Evolutionary conservation across 2,329 filamentous ascomycete genomes (phyloP).

Genomic region (Ophiocordyceps australis): DNA sequence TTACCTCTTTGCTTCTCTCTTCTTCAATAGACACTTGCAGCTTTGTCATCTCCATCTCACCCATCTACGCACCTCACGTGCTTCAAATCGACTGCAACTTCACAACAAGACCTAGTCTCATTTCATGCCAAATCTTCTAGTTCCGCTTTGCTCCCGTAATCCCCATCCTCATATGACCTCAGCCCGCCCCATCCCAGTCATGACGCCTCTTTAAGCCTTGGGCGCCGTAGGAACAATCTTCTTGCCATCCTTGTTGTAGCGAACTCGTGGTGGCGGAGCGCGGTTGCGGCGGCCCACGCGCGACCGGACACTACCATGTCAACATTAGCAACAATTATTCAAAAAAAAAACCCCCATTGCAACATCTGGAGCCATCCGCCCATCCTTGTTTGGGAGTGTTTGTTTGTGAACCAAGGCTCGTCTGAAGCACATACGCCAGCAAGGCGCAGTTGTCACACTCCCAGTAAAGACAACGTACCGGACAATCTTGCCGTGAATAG

Average conservation of each 20-base stretch:
- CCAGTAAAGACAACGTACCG: conserved; percentile 60
- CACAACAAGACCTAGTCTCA: conserved; percentile 6
- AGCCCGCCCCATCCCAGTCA: conserved; percentile 18
- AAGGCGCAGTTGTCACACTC: conserved; percentile 39
- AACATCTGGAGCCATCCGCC: too few relatives aligned
- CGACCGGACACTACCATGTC: conserved; percentile 93
- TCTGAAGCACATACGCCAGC: conserved; percentile 31
- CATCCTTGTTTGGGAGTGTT: conserved; percentile 10
- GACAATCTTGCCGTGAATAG: conserved; percentile 99
- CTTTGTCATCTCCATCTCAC: too few relatives aligned
- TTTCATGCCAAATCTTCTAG: too few relatives aligned
- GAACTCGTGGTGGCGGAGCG: conserved; percentile 88
- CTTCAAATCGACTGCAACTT: too few relatives aligned
- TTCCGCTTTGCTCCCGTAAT: too few relatives aligned
- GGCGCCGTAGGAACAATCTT: conserved; percentile 71
- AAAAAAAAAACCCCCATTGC: too few relatives aligned
- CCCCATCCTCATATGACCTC: too few relatives aligned
- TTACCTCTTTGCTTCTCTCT: too few relatives aligned
- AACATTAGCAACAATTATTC: too few relatives aligned
- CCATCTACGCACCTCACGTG: too few relatives aligned
- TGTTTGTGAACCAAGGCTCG: conserved; percentile 40
- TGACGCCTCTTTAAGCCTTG: conserved; percentile 17
- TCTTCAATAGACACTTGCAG: too few relatives aligned
- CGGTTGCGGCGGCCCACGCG: conserved; percentile 96
- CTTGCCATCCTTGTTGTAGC: conserved; percentile 99